Conservation (phyloP, 108 stramenopile genomes). For the Craspedostauros australis region DNA sequence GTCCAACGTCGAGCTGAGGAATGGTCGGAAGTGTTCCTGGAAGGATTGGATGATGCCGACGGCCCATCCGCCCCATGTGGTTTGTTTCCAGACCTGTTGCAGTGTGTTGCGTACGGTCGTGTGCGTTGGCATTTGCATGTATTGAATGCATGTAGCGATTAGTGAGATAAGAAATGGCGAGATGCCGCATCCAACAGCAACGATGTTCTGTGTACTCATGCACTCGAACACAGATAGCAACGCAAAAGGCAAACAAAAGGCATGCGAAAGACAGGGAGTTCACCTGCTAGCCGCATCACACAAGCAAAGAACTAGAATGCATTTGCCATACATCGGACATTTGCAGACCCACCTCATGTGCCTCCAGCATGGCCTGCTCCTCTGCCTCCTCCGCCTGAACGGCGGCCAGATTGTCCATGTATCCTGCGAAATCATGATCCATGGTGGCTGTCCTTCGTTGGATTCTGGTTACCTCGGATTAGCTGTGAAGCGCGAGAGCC, state of each 20-base stretch:
- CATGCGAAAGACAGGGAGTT: too few species aligned
- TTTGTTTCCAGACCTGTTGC: constrained; percentile 14
- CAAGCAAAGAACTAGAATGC: background rate
- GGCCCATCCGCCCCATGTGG: constrained; percentile 24
- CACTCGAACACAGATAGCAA: background rate
- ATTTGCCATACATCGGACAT: background rate
- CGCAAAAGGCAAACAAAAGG: background rate
- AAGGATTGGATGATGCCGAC: constrained; percentile 13
- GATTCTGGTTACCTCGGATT: too few species aligned
- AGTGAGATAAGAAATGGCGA: background rate
- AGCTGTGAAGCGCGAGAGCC: too few species aligned
- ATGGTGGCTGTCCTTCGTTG: background rate
- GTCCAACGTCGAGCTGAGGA: background rate
- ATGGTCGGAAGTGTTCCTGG: constrained; percentile 13
- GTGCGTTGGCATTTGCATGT: background rate
- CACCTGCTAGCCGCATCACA: too few species aligned
- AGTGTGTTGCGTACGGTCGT: background rate
- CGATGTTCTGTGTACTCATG: background rate
- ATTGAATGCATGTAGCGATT: too few species aligned
- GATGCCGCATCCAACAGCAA: background rate
- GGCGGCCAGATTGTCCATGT: constrained; percentile 13
- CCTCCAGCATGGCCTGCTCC: background rate
- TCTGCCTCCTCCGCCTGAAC: constrained; percentile 3
- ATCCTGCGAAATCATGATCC: constrained; percentile 17
- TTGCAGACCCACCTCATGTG: constrained; percentile 9